Percentiles rank a stretch among this genome's conserved stretches.
Evolutionary conservation across 371 early-diverging fungal species (phyloP).

Genomic region (Zancudomyces culisetae): DNA sequence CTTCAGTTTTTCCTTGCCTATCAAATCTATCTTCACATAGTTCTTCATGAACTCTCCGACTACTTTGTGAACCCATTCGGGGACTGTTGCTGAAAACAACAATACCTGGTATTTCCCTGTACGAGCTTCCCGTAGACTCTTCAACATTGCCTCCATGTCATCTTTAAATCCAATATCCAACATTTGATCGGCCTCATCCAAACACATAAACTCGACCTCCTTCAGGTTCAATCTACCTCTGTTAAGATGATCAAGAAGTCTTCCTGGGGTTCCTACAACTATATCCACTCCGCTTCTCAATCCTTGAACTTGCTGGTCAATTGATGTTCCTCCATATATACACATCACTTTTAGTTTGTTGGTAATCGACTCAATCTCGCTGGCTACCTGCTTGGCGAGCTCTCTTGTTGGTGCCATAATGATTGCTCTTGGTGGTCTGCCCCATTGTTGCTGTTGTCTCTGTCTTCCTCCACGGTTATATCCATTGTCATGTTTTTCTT

Average conservation of each 20-base stretch:
- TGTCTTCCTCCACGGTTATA: background rate
- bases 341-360: slow-evolving; percentile 14
- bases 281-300: slow-evolving; percentile 82
- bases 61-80: slow-evolving; percentile 60
- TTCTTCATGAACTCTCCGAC: slow-evolving; percentile 49
- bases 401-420: slow-evolving; percentile 93
- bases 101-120: slow-evolving; percentile 74
- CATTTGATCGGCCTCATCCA: slow-evolving; percentile 96
- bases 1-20: slow-evolving; percentile 66
- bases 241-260: slow-evolving; percentile 86
- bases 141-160: slow-evolving; percentile 76
- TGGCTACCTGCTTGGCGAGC: slow-evolving; percentile 85
- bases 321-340: slow-evolving; percentile 74
- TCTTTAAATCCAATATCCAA: slow-evolving; percentile 93
- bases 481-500: no score
- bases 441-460: slow-evolving; percentile 8
- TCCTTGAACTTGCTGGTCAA: slow-evolving; percentile 52
- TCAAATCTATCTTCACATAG: slow-evolving; percentile 61
- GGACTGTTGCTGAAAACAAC: slow-evolving; percentile 96
- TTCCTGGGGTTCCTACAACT: slow-evolving; percentile 94
- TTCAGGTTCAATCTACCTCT: slow-evolving; percentile 58
- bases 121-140: slow-evolving; percentile 55
- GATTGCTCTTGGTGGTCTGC: slow-evolving; percentile 52
- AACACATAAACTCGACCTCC: slow-evolving; percentile 45
- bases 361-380: slow-evolving; percentile 43